Percentiles rank a stretch among this genome's conserved stretches.
Conservation (phyloP, 768 basidiomycete species). For the Kwoniella shandongensis region DNA sequence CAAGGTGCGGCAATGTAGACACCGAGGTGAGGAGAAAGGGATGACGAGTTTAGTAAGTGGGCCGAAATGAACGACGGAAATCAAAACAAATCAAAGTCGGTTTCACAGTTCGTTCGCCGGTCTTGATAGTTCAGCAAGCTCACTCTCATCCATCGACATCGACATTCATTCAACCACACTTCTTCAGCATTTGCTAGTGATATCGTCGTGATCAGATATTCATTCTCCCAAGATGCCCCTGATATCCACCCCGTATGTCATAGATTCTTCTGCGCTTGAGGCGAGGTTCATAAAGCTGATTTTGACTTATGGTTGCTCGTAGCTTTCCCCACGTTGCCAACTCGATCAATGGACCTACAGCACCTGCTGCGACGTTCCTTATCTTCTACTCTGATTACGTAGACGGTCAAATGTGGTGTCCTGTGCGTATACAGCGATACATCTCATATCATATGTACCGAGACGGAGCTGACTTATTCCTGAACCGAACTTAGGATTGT, state of each 20-base stretch:
- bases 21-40: no score
- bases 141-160: no score
- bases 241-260: slow-evolving; percentile 24
- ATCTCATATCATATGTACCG: no score
- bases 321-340: slow-evolving; percentile 51
- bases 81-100: no score
- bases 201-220: not conserved
- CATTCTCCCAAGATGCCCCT: slow-evolving; percentile 19
- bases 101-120: no score
- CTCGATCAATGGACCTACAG: slow-evolving; percentile 40
- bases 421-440: slow-evolving; percentile 33
- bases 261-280: not conserved
- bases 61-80: no score
- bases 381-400: slow-evolving; percentile 51
- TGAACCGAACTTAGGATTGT: slow-evolving; percentile 37
- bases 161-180: no score
- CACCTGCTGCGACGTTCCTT: slow-evolving; percentile 45
- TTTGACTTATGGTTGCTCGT: not conserved
- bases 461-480: no score
- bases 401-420: slow-evolving; percentile 54
- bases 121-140: no score
- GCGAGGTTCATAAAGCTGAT: not conserved
- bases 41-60: no score
- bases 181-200: no score
- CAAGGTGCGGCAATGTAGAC: no score